Evolutionary conservation across 1,139 yeast genomes (phyloP).

Genomic region (Kurtzmaniella natalensis): DNA sequence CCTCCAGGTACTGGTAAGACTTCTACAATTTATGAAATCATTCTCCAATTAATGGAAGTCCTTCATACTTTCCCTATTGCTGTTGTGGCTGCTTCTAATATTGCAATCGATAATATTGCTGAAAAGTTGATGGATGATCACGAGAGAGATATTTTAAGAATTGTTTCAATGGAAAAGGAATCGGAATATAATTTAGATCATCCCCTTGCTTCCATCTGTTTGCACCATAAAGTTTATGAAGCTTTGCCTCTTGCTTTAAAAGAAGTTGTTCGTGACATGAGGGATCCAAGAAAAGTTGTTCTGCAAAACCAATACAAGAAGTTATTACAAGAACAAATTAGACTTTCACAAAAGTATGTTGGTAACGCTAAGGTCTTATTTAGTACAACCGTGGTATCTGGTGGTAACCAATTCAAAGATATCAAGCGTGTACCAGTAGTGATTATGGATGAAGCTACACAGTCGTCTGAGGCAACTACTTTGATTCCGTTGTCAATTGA

Average conservation of each 20-base stretch:
- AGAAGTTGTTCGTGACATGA: conserved; percentile 39
- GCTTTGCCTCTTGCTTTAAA: conserved; percentile 43
- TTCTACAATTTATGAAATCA: conserved; percentile 61
- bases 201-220: conserved; percentile 53
- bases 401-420: conserved; percentile 57
- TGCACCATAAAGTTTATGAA: conserved; percentile 56
- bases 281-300: conserved; percentile 34
- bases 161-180: conserved; percentile 59
- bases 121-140: conserved; percentile 55
- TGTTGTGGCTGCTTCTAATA: conserved; percentile 73
- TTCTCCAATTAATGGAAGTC: conserved; percentile 53
- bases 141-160: conserved; percentile 52
- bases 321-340: conserved; percentile 38
- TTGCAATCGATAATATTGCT: conserved; percentile 74
- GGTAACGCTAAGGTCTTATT: conserved; percentile 67
- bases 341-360: conserved; percentile 45
- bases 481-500: conserved; percentile 66
- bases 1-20: conserved; percentile 74
- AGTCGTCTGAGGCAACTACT: conserved; percentile 67
- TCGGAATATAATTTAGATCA: conserved; percentile 53
- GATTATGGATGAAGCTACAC: conserved; percentile 60
- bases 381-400: conserved; percentile 70
- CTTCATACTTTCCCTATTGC: conserved; percentile 59
- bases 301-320: conserved; percentile 45
- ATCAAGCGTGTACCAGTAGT: conserved; percentile 59